Evolutionary conservation across 352 stramenopile species (phyloP).

Genomic region (Phytopythium kandeliae): DNA sequence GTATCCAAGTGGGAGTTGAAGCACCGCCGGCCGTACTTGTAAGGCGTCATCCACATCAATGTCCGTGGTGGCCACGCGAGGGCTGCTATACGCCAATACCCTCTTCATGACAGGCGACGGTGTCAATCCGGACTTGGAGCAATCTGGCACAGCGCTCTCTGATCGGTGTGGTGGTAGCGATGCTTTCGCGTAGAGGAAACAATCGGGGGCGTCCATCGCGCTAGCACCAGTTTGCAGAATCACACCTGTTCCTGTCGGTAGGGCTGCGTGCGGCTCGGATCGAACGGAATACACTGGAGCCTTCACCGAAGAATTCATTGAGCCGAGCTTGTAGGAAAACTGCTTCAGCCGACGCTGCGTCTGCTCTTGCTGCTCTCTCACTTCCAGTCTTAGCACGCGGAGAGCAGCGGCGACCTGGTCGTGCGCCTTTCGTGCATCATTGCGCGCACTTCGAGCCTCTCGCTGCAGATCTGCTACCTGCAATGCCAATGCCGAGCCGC

Average conservation of each 20-base stretch:
- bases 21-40: slow-evolving; percentile 1
- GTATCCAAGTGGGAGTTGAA: slow-evolving; percentile 4
- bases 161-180: background rate
- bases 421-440: background rate
- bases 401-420: slow-evolving; percentile 2
- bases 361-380: slow-evolving; percentile 1
- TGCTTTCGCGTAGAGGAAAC: slow-evolving; percentile 4
- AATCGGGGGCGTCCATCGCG: background rate
- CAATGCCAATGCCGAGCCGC: background rate
- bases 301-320: background rate
- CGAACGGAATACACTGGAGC: background rate
- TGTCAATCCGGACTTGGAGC: background rate
- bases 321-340: background rate
- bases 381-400: background rate
- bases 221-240: background rate
- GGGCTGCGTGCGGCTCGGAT: background rate
- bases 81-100: background rate
- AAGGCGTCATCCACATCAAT: background rate
- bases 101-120: background rate
- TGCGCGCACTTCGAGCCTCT: background rate
- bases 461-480: slow-evolving; percentile 1
- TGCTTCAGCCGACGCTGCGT: slow-evolving; percentile 1
- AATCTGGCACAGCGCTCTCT: background rate
- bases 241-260: background rate
- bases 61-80: background rate